phyloP scores from a whole-genome alignment of 345 rosid species.

The Chamaenerion angustifolium region DNA sequence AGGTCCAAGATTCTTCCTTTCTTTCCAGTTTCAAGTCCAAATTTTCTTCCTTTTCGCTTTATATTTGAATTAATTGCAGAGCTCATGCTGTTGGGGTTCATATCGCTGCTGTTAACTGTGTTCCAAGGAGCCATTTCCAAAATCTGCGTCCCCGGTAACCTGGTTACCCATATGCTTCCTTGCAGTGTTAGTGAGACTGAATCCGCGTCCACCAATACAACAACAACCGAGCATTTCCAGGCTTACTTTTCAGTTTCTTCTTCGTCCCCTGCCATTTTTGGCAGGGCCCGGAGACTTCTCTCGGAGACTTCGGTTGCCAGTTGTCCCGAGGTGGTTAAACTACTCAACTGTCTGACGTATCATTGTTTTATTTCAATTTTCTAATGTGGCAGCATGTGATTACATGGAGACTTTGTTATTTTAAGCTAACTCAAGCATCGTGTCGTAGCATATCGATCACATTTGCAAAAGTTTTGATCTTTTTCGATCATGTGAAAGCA shows the following conservation, averaged over 20 bases:
- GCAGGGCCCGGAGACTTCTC: conserved; percentile 29
- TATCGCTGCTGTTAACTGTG: conserved; percentile 63
- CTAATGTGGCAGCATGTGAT: too few species aligned
- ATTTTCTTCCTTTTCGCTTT: background rate
- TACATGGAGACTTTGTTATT: too few species aligned
- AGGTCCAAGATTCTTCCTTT: conserved; percentile 23
- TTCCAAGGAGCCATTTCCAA: conserved; percentile 32
- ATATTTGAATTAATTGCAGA: conserved; percentile 12
- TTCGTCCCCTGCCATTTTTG: background rate
- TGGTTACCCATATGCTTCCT: conserved; percentile 41
- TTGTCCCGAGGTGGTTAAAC: background rate
- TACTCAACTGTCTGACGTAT: background rate
- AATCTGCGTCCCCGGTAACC: conserved; percentile 32
- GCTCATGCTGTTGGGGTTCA: conserved; percentile 84
- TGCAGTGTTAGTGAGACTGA: conserved; percentile 21
- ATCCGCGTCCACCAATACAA: conserved; percentile 3
- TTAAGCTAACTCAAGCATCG: too few species aligned
- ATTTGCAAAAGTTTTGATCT: too few species aligned
- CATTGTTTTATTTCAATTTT: too few species aligned
- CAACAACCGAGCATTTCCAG: conserved; percentile 29
- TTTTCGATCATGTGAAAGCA: too few species aligned
- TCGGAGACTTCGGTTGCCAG: conserved; percentile 18
- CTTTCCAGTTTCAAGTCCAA: background rate
- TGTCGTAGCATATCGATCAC: too few species aligned
- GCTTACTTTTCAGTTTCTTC: conserved; percentile 20